Evolutionary conservation across 805 yeast species (phyloP), one percentile per base, ranked within the genome.

Genomic region (Cyberlindnera maritima): DNA sequence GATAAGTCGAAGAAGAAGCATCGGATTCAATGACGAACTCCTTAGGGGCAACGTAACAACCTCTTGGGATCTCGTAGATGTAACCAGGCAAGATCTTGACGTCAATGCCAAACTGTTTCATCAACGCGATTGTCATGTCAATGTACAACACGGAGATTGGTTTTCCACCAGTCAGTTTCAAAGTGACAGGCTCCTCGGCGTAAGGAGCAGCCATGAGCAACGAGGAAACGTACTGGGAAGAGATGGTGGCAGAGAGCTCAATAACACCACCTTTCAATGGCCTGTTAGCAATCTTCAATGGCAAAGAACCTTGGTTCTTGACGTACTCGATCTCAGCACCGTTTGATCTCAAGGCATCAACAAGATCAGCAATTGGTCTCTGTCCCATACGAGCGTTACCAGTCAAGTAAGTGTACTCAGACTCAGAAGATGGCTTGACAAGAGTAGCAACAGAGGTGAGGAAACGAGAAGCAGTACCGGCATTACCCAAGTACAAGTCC

Each of bases 321-420:
- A 83, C 65, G 61, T 88, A 94, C 34, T 80, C 81, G 41, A 94
- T 78, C 12, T 70, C 61, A 3, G 90, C 80, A 34, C 98, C 98
- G 58, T 91, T 92, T 10, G 77, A 67, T 46, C 85, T 75, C 55
- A 94, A 73, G 4, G 99, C 96, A 58, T 90, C 96, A 12, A 94
- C 97, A 47, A 94, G 75, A 2, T 98, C 97, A 28, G 96, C 98
- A 58, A 89, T 88, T 17, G 99, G 99, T 59, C 99, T 78, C 66
- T 91, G 95, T 67, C 91, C 96, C 99, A 94, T 94, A 67, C 99
- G 80, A 41, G 88, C 85, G 67, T 94, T 94, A 56, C 99, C 99
- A 2, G 98, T 94, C 52, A 94, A 74, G 7, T 81, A 70, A 25
- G 90, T 81, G 49, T 71, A 61, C 29, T 75, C 70, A 11, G 64